Evolutionary conservation across 257 asterid species (phyloP), one percentile per base, ranked within the genome.

Genomic region (Solanum peruvianum): DNA sequence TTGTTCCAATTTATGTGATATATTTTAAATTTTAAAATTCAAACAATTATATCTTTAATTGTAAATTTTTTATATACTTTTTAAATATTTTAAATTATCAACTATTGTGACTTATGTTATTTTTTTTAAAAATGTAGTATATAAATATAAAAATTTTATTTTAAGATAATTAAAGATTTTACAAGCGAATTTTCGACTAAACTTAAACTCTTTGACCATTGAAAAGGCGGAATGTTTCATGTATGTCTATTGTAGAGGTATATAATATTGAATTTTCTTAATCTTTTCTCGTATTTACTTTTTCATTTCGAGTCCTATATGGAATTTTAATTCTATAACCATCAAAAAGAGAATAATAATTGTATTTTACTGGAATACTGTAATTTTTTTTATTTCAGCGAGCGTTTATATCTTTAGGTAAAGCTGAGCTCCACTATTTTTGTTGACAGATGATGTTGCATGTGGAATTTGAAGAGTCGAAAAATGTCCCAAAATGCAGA

Each of bases 151-250:
- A 5, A 37, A 37, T 5, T 37, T 37, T 5, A 37, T 5, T 37
- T 37, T 5, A 37, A 37, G 0, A 37, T 4, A 37, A 37, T 37
- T 37, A 5, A 37, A 0, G 0, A 37, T 37, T 37, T 1, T 37
- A 37, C 7, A 1, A 5, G 1, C 39, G 0, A 37, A 5, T 37
- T 37, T 6, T 35, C 1, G 0, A 35, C 5, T 5, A 35, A 35
- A 35, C 1, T 5, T 35, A 35, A 35, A 35, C 1, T 35, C 7
- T 35, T 35, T 35, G 0, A 35, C 7, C 6, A 35, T 35, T 4
- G 0, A 35, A 35, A 35, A 35, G 7, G 7, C 7, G 39, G 0
- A 35, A 35, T 20, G 0, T 56, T 56, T 56, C 21, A 20, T 56
- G 1, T 20, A 20, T 7, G 64, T 18, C 11, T 18, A 56, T 56